Evolutionary conservation across 441 rosid species (phyloP), one percentile per base, ranked within the genome.

Genomic region (Geranium incanum): DNA sequence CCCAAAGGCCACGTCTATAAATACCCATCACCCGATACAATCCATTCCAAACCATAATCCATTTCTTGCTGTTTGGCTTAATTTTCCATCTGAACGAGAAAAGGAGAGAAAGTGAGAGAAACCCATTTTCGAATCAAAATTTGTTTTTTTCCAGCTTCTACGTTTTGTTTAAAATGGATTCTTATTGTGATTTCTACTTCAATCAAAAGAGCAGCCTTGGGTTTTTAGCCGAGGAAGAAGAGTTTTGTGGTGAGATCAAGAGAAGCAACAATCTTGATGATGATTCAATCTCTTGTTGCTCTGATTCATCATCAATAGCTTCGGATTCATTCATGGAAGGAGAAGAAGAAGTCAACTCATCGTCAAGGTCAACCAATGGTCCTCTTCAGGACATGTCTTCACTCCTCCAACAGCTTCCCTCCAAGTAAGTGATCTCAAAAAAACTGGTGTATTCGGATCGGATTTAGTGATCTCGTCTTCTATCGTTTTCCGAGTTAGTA

Each of bases 261-360:
- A 28, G 3, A 28, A 28, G 33, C 4, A 13, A 48, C 57, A 48
- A 48, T 3, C 57, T 48, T 48, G 57, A 48, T 28, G 33, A 28
- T 28, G 33, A 28, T 43, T 43, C 50, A 43, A 1, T 43, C 12
- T 43, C 50, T 43, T 43, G 11, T 43, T 43, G 33, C 33, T 28
- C 50, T 5, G 50, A 43, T 6, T 43, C 50, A 4, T 43, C 50
- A 48, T 48, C 57, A 48, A 13, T 48, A 48, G 57, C 4, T 48
- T 48, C 57, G n/a, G 57, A 48, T 48, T 48, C 57, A 48, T 48
- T 13, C 57, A 48, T 48, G 57, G 57, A 48, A 48, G 57, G n/a
- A 48, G 57, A 48, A 48, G 57, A 13, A 48, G 57, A 12, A 48
- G 57, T 8, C 13, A 7, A 39, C 55, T 45, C 55, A 7, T 45